Percentiles rank a stretch among this genome's conserved stretches.
Evolutionary conservation across 768 basidiomycete genomes (phyloP).

Genomic region (Termitomyces sp.): DNA sequence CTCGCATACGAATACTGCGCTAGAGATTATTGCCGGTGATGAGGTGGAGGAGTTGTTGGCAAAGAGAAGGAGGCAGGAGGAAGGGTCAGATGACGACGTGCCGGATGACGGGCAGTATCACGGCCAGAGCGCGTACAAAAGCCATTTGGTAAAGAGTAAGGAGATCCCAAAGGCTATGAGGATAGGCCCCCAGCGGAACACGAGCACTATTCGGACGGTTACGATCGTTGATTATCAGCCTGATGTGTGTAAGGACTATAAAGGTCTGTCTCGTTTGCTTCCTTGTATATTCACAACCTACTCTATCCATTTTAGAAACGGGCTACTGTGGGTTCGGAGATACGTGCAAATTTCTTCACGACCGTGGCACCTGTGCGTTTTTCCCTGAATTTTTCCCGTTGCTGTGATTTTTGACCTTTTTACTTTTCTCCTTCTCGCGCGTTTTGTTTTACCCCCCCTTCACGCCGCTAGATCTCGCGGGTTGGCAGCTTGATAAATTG

Average conservation of each 20-base stretch:
- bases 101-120: slow-evolving; percentile 84
- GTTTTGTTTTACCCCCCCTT: not conserved
- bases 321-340: slow-evolving; percentile 99
- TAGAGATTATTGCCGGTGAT: slow-evolving; percentile 79
- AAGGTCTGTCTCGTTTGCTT: slow-evolving; percentile 52
- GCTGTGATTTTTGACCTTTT: too few species aligned
- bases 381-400: slow-evolving; percentile 1
- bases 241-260: slow-evolving; percentile 99
- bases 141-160: slow-evolving; percentile 74
- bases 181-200: slow-evolving; percentile 72
- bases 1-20: slow-evolving; percentile 66
- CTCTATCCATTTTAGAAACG: slow-evolving; percentile 58
- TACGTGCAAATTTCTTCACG: slow-evolving; percentile 98
- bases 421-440: too few species aligned
- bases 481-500: slow-evolving; percentile 97
- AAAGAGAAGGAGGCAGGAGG: slow-evolving; percentile 57
- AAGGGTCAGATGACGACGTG: slow-evolving; percentile 46
- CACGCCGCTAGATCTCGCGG: slow-evolving; percentile 68
- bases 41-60: slow-evolving; percentile 73
- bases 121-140: slow-evolving; percentile 78
- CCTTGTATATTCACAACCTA: not conserved
- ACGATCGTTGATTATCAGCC: slow-evolving; percentile 98
- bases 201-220: slow-evolving; percentile 84
- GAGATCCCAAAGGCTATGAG: slow-evolving; percentile 87
- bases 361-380: slow-evolving; percentile 91